Base-by-base conservation (phyloP, 352 stramenopile genomes). In the Globisporangium camurandrum region DNA sequence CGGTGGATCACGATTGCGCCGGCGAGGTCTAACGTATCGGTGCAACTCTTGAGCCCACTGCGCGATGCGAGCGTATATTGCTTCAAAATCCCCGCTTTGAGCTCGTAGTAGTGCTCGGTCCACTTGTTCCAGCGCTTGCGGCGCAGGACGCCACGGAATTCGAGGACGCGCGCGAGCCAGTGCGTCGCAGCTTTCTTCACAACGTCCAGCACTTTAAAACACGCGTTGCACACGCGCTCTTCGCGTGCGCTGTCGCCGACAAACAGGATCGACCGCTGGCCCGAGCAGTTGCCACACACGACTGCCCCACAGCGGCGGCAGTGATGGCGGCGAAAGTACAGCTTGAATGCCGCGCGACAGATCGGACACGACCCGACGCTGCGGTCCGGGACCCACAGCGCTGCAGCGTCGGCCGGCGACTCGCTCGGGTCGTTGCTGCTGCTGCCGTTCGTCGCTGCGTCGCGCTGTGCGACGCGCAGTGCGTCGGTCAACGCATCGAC, bases 1-100 rank as follows among this genome's bases (percentile, higher is more conserved):
- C 79, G 77, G 38, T 89, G 83, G 41, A 93, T 84, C 22, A 93
- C 78, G 37, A 93, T 91, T 1, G 79, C 83, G 4, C 83, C 83
- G 0, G 77, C 74, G 9, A 93, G 59, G 43, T 83, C 67, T 14
- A 93, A 57, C 19, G 77, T 75, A 43, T 88, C 74, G 0, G 67
- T 86, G 30, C 77, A 88, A 28, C 49, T 62, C n/a, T 69, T 71
- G 26, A 48, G 17, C 9, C 36, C 36, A 19, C 39, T 40, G 14
- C 48, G 39, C 19, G 72, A 84, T 10, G 75, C 59, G 4, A 88
- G n/a, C 17, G 71, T 84, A 44, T 84, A 93, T 51, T 93, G 83
- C 51, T 84, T 87, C 16, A 93, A 46, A 4, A 90, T 65, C 10
- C 79, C 79, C 8, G 70, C 69, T 19, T 82, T 78, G 40, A 93